Evolutionary conservation across 495 filamentous ascomycete species (phyloP).

Genomic region (Aspergillus avenaceus): DNA sequence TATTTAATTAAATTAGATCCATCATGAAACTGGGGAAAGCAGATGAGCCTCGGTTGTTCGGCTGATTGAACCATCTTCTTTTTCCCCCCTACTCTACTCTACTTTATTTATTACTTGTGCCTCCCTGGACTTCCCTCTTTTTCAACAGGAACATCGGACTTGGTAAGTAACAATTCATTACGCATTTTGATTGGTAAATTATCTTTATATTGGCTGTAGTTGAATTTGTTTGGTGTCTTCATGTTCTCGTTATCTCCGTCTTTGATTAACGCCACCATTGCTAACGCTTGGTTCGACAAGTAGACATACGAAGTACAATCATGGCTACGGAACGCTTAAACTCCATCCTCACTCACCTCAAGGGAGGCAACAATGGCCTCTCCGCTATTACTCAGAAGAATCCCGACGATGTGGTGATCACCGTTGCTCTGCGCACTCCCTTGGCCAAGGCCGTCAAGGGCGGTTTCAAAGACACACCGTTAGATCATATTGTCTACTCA

Average conservation of each 20-base stretch:
- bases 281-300: neutral
- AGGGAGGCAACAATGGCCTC: constrained; percentile 50
- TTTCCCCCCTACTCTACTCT: neutral
- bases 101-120: too few species aligned
- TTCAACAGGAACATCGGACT: neutral
- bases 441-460: constrained; percentile 77
- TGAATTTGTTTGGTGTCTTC: too few species aligned
- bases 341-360: constrained; percentile 84
- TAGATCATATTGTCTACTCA: constrained; percentile 80
- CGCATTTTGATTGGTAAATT: too few species aligned
- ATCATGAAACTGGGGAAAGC: constrained; percentile 1
- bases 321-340: constrained; percentile 86
- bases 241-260: neutral
- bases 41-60: constrained; percentile 19
- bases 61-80: constrained; percentile 1
- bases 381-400: constrained; percentile 84
- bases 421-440: constrained; percentile 72
- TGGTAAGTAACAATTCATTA: neutral
- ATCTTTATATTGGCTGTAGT: too few species aligned
- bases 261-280: neutral
- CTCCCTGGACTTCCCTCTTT: neutral
- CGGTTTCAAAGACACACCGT: constrained; percentile 89
- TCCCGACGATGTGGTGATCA: constrained; percentile 94
- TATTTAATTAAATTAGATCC: neutral
- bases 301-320: constrained; percentile 19